Conservation (phyloP, 257 asterid species). For the Lithospermum erythrorhizon region DNA sequence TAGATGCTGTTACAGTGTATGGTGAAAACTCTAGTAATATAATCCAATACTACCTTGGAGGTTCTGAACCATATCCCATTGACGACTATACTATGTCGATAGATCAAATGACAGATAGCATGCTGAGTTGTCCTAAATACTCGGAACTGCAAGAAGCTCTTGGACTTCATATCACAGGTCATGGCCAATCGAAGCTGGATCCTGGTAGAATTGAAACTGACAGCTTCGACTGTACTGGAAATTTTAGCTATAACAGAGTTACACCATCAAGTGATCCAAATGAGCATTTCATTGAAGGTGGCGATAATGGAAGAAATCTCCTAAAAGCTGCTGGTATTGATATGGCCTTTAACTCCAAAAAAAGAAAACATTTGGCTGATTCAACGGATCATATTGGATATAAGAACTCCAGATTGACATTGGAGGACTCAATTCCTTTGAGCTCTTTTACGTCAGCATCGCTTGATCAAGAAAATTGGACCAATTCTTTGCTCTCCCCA, state of each 20-base stretch:
- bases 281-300: constrained; percentile 20
- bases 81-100: constrained; percentile 20
- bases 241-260: constrained; percentile 12
- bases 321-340: constrained; percentile 24
- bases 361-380: constrained; percentile 18
- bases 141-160: constrained; percentile 40
- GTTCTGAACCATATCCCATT: constrained; percentile 10
- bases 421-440: constrained; percentile 24
- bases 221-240: constrained; percentile 17
- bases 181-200: constrained; percentile 10
- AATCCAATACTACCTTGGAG: constrained; percentile 22
- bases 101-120: constrained; percentile 16
- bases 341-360: constrained; percentile 21
- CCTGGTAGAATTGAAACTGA: constrained; percentile 14
- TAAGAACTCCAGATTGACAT: constrained; percentile 18
- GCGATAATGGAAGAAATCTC: constrained; percentile 24
- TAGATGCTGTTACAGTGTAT: constrained; percentile 8
- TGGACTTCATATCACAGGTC: constrained; percentile 24
- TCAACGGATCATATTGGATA: constrained; percentile 20
- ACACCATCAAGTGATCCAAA: constrained; percentile 25
- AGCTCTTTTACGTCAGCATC: constrained; percentile 29
- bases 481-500: constrained; percentile 21
- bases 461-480: constrained; percentile 15
- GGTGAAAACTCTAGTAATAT: constrained; percentile 21
- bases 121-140: constrained; percentile 30